Evolutionary conservation across 768 basidiomycete genomes (phyloP).

Genomic region (Crassisporium funariophilum): DNA sequence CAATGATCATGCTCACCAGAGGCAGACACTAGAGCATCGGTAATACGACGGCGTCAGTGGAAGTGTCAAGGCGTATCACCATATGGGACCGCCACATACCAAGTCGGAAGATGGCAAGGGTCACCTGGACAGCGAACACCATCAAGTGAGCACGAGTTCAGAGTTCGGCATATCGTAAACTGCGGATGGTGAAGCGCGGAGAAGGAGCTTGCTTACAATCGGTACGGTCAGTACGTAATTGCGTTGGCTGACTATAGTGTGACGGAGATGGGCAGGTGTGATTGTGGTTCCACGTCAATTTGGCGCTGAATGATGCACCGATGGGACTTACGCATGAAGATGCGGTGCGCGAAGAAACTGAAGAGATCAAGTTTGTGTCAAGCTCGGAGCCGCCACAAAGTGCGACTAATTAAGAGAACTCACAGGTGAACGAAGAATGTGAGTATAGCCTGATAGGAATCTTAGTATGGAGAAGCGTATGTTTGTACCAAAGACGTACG

Average conservation of each 20-base stretch:
- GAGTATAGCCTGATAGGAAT: constrained; percentile 27
- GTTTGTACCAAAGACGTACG: too few species aligned
- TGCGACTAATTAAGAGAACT: constrained; percentile 8
- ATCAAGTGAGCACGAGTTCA: constrained; percentile 1
- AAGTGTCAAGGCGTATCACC: too few species aligned
- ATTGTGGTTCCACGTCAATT: neutral
- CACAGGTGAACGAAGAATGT: constrained; percentile 33
- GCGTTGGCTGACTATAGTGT: constrained; percentile 37
- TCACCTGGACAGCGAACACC: constrained; percentile 12
- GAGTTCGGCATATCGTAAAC: neutral
- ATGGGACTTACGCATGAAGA: constrained; percentile 38
- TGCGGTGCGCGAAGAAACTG: constrained; percentile 41
- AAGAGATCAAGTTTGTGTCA: neutral
- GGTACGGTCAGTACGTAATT: constrained; percentile 35
- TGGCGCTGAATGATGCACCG: neutral
- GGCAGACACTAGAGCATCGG: constrained; percentile 27
- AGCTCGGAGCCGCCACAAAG: neutral
- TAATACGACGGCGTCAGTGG: too few species aligned
- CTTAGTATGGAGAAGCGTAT: neutral
- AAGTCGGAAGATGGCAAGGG: constrained; percentile 20
- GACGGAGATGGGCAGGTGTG: neutral
- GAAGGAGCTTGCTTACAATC: constrained; percentile 26
- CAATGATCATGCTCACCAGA: constrained; percentile 27
- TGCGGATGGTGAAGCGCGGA: neutral
- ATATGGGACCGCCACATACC: neutral